These are phyloP conservation scores for Leptodontidium sp. DNA, from an alignment of 2,329 filamentous ascomycete genomes.

Conservation along the genomic window DNA sequence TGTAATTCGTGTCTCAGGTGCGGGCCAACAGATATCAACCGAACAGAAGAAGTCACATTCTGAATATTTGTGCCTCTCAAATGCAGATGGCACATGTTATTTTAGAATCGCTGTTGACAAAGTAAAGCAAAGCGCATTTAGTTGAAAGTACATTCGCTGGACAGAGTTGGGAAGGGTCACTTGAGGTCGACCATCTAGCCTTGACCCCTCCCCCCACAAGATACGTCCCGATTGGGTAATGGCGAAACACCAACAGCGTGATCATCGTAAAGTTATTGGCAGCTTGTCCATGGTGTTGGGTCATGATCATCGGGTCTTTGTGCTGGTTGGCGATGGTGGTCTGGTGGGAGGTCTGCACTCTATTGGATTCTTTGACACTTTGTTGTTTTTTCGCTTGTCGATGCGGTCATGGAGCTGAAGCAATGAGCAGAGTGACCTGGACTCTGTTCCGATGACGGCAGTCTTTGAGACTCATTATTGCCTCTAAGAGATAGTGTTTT, in stretches of 20 bases:
- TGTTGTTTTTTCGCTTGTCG: neutral
- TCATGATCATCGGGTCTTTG: neutral
- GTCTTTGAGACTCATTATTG: neutral
- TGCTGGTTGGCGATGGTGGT: neutral
- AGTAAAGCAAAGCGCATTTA: neutral
- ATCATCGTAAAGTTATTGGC: neutral
- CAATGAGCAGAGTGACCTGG: neutral
- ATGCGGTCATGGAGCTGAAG: neutral
- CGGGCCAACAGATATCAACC: neutral
- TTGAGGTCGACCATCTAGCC: constrained; percentile 1
- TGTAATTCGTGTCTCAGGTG: neutral
- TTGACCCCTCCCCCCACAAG: neutral
- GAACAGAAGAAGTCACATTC: neutral
- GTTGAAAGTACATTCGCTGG: neutral
- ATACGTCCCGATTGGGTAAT: neutral
- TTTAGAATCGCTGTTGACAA: neutral
- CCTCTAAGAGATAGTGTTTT: too few relatives aligned
- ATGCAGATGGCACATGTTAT: neutral
- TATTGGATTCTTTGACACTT: neutral
- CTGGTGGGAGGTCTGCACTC: neutral
- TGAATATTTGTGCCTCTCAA: neutral
- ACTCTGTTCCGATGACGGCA: neutral
- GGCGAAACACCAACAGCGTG: constrained; percentile 13
- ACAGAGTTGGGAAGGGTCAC: neutral
- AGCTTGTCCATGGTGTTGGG: neutral